Base-by-base conservation (phyloP, 2,329 filamentous ascomycete species). In the Paecilomyces niveus region DNA sequence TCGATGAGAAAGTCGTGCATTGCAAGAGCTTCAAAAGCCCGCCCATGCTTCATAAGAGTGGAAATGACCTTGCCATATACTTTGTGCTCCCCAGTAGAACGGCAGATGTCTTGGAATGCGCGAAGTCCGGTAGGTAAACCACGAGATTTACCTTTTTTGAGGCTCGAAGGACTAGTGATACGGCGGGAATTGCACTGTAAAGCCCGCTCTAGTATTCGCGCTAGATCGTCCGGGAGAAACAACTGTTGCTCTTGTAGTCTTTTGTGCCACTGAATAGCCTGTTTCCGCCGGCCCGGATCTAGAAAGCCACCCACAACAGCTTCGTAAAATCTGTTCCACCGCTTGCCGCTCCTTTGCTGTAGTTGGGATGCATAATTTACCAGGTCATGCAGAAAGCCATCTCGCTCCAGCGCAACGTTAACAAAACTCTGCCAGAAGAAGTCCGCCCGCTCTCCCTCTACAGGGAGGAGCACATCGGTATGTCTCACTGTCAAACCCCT, bases 1-100 rank as follows among this genome's bases (percentile, higher is more conserved):
- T 68, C 60, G 21, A 78, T 57, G 9, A 83, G 65, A 55, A 78
- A 76, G 29, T 69, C 64, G 62, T 83, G 81, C 77, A 81, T 80
- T 18, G 68, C 67, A 8, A 78, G 64, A 31, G 79, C 78, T 57
- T 74, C 66, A 21, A 73, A 63, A 54, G 72, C 68, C 45, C 73
- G 63, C 24, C 74, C 70, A 35, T 68, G 65, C 6, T 68, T 62
- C 63, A 76, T 73, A 1, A 83, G 65, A 18, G 63, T 61, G 15
- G 74, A 68, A 26, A 83, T 72, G n/a, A 78, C 65, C 24, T 67
- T 69, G 2, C 66, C 66, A 62, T 83, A 83, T 8, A 80, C 71
- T 51, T 72, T 72, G 54, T 74, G 72, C 51, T 72, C 68, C 4
- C 68, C 61, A 10, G 70, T 67, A 10, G 70, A 58, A 18, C 68